Evolutionary conservation across 163 green algal genomes (phyloP).

Genomic region (Scenedesmus sp.): DNA sequence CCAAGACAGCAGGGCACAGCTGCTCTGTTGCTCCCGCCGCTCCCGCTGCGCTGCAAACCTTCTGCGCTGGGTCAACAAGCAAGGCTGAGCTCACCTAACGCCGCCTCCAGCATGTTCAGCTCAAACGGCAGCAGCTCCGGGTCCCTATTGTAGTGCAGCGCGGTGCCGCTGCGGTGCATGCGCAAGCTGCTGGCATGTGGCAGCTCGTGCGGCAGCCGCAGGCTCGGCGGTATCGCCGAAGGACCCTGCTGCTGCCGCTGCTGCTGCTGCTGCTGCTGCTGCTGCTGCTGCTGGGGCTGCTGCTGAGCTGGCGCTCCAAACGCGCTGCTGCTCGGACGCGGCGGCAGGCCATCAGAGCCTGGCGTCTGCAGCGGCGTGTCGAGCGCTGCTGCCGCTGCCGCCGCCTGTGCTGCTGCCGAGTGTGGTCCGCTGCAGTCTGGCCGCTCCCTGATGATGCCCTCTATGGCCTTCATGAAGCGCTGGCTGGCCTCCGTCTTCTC

Average conservation of each 20-base stretch:
- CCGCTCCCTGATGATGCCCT: slow-evolving; percentile 57
- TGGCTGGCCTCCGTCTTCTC: slow-evolving; percentile 57
- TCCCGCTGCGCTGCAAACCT: no score
- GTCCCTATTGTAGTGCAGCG: slow-evolving; percentile 49
- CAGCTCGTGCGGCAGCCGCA: slow-evolving; percentile 12
- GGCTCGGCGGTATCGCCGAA: neutral
- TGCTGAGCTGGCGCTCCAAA: neutral
- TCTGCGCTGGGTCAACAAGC: neutral
- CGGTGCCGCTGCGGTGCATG: neutral
- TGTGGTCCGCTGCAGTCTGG: slow-evolving; percentile 9
- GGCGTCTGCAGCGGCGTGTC: neutral
- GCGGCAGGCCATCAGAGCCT: slow-evolving; percentile 9
- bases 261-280: slow-evolving; percentile 21
- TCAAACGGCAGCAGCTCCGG: slow-evolving; percentile 85
- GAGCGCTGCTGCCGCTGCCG: neutral
- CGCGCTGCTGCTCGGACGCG: neutral
- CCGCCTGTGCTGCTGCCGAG: neutral
- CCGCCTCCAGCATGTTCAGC: slow-evolving; percentile 85
- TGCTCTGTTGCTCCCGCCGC: neutral
- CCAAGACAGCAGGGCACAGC: no score
- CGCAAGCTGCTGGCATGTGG: slow-evolving; percentile 12
- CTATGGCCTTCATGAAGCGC: slow-evolving; percentile 59
- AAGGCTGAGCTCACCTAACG: slow-evolving; percentile 82
- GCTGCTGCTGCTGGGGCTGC: neutral
- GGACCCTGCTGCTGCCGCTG: neutral